A percentile compares a stretch with the other conserved stretches of the same genome.
Conservation (phyloP, 169 alveolate genomes). For the Eimeria necatrix region DNA sequence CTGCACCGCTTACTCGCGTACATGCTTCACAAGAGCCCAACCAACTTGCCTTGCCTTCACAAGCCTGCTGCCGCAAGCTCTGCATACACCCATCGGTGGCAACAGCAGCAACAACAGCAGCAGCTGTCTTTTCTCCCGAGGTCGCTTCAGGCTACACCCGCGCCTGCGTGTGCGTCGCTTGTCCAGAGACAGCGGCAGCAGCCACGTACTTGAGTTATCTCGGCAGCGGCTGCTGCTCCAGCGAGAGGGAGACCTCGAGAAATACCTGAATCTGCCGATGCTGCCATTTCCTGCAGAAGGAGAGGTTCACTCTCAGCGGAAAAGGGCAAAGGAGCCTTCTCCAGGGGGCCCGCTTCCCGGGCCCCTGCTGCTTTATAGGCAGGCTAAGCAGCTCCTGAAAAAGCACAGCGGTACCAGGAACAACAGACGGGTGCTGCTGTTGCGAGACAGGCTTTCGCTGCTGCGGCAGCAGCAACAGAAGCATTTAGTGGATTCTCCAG, state of each 20-base stretch:
- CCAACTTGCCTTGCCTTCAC: neutral
- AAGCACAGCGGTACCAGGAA: slow-evolving; percentile 64
- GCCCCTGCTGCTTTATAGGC: slow-evolving; percentile 62
- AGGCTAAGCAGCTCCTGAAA: slow-evolving; percentile 66
- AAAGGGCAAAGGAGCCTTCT: slow-evolving; percentile 41
- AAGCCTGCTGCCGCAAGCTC: slow-evolving; percentile 7
- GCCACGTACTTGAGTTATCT: slow-evolving; percentile 75
- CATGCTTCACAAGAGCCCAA: neutral
- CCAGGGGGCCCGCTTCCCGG: slow-evolving; percentile 39
- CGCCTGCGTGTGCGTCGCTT: slow-evolving; percentile 75
- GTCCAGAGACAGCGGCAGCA: slow-evolving; percentile 78
- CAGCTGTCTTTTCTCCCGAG: slow-evolving; percentile 47
- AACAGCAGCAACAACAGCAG: neutral
- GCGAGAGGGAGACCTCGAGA: slow-evolving; percentile 74
- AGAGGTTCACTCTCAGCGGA: slow-evolving; percentile 64
- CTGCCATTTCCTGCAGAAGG: slow-evolving; percentile 54
- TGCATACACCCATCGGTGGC: neutral
- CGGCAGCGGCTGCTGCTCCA: slow-evolving; percentile 76
- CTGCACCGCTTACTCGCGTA: neutral
- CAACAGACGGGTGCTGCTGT: slow-evolving; percentile 68
- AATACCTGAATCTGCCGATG: slow-evolving; percentile 18
- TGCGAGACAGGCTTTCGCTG: slow-evolving; percentile 47
- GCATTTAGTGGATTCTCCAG: neutral
- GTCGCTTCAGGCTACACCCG: slow-evolving; percentile 66
- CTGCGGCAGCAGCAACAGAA: slow-evolving; percentile 20